Conservation (phyloP, 306 rosid species). For the Alnus glutinosa region DNA sequence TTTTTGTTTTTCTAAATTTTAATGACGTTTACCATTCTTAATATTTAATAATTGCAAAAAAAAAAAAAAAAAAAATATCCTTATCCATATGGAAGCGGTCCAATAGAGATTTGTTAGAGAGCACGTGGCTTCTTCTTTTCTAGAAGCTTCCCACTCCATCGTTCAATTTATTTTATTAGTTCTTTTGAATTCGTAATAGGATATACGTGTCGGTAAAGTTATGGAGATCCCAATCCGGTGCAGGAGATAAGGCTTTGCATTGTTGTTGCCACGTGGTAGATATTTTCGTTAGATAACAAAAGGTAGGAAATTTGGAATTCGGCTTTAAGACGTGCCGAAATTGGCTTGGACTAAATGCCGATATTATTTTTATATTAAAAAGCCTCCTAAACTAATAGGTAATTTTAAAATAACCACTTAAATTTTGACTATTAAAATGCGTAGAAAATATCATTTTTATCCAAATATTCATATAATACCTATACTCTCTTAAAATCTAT, state of each 20-base stretch:
- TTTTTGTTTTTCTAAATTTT: too few species aligned
- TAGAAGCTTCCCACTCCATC: constrained; percentile 55
- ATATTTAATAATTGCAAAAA: too few species aligned
- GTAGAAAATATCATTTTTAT: too few species aligned
- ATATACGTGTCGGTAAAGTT: constrained; percentile 7
- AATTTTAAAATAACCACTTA: too few species aligned
- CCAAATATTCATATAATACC: too few species aligned
- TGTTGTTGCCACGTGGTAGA: neutral
- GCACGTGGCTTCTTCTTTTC: constrained; percentile 35
- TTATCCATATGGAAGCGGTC: too few species aligned
- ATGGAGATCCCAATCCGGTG: neutral
- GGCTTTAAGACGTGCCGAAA: neutral
- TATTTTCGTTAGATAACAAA: neutral
- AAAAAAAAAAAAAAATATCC: too few species aligned
- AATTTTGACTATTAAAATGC: too few species aligned
- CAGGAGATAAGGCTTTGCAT: constrained; percentile 9
- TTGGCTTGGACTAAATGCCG: neutral
- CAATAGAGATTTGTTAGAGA: neutral
- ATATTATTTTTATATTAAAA: too few species aligned
- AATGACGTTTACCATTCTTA: too few species aligned
- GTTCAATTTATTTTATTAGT: neutral
- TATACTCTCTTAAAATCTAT: too few species aligned
- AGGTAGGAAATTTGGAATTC: neutral
- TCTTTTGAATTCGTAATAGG: neutral
- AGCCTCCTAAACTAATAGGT: too few species aligned